Conservation (phyloP, 768 basidiomycete genomes). For the Phlebiopsis flavidoalba region DNA sequence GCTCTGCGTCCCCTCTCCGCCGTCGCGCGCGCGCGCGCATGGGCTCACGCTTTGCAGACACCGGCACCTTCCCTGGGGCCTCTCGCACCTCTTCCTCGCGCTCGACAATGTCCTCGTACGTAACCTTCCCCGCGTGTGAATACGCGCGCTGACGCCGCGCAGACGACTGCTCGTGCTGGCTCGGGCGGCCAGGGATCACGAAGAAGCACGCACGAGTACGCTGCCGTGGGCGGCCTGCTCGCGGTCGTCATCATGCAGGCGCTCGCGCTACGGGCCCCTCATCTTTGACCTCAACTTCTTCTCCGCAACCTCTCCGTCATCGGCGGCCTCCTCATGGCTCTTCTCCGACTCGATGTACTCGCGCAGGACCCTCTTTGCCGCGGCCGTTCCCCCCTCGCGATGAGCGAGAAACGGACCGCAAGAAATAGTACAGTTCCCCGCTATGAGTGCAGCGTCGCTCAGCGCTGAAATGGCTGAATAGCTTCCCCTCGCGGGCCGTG, state of each 20-base stretch:
- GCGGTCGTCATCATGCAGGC: conserved; percentile 92
- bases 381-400: conserved; percentile 77
- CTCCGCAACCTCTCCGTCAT: conserved; percentile 97
- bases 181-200: conserved; percentile 82
- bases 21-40: background rate
- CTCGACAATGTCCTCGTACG: conserved; percentile 89
- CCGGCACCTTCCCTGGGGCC: conserved; percentile 91
- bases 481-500: conserved; percentile 94
- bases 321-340: conserved; percentile 98
- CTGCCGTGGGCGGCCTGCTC: conserved; percentile 85
- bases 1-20: conserved; percentile 30
- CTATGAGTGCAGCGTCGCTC: background rate
- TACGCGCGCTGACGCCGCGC: background rate
- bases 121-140: background rate
- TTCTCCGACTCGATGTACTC: conserved; percentile 94
- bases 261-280: conserved; percentile 96
- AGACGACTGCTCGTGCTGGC: conserved; percentile 89
- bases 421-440: conserved; percentile 77
- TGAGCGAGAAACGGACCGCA: conserved; percentile 94
- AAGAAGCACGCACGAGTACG: conserved; percentile 83
- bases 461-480: conserved; percentile 26
- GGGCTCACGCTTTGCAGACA: conserved; percentile 54
- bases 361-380: conserved; percentile 82
- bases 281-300: conserved; percentile 99
- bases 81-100: conserved; percentile 90